These are phyloP conservation scores for Ophiocordyceps polyrhachis-furcata DNA, from an alignment of 2,329 filamentous ascomycete genomes.

Conservation along the genomic window DNA sequence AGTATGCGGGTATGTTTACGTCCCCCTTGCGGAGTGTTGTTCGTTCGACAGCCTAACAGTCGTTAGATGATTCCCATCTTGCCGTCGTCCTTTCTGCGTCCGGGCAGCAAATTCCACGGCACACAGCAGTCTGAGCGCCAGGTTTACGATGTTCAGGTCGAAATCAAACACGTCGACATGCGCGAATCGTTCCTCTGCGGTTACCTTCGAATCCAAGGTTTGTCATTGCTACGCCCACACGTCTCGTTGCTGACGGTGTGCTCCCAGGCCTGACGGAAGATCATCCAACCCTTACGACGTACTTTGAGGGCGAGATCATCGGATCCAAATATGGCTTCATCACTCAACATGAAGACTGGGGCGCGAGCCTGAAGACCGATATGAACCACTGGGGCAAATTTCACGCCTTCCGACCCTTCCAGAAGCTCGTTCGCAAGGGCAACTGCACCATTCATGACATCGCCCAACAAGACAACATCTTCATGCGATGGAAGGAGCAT, in stretches of 20 bases:
- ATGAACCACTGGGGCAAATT: constrained; percentile 88
- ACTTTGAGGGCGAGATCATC: constrained; percentile 96
- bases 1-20: constrained; percentile 14
- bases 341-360: constrained; percentile 80
- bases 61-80: constrained; percentile 52
- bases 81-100: constrained; percentile 71
- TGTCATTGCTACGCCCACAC: not conserved
- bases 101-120: constrained; percentile 75
- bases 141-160: constrained; percentile 87
- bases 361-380: constrained; percentile 79
- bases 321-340: constrained; percentile 88
- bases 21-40: not conserved
- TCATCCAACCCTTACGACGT: constrained; percentile 93
- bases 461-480: constrained; percentile 70
- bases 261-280: constrained; percentile 69
- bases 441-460: constrained; percentile 45
- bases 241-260: not conserved
- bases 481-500: constrained; percentile 99
- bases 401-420: constrained; percentile 61
- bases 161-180: constrained; percentile 93
- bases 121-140: constrained; percentile 88
- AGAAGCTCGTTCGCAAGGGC: constrained; percentile 37
- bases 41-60: constrained; percentile 1
- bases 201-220: constrained; percentile 88
- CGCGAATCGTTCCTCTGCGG: constrained; percentile 86